Base-by-base conservation (phyloP, 2,329 filamentous ascomycete genomes). In the Penicillium sp. region DNA sequence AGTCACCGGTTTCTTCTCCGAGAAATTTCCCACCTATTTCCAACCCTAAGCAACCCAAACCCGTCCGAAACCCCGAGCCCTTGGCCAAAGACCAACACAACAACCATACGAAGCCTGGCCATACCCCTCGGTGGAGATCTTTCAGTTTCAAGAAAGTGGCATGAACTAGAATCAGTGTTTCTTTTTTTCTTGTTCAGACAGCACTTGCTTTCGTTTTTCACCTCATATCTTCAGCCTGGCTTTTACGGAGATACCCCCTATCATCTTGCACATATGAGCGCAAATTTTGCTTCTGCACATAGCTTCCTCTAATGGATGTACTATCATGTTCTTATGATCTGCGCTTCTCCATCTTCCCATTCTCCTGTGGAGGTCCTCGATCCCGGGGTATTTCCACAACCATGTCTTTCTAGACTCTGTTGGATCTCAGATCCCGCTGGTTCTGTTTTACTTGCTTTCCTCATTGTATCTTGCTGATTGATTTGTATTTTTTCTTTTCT, bases 241-340 rank as follows among this genome's bases (percentile, higher is more conserved):
- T 50, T 58, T 57, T 39, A 51, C 57, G 49, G 60, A 65, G 61
- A 62, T 65, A 64, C 62, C 61, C 58, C 46, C 38, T 22, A 53
- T 44, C 26, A 44, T 34, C 29, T 24, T 66, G 63, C 63, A 65
- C 63, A 66, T 66, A 63, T 39, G 35, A 63, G 56, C 57, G 46
- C 60, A 37, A 55, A 24, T 45, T 53, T 59, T 58, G 55, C 56
- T 63, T 59, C 60, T 66, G 67, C 68, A 72, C 66, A 72, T 70
- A 71, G 53, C 53, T 60, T 56, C 54, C 56, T 63, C 42, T 52
- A 51, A 43, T 61, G 60, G 59, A 68, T 72, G 66, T 71, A 70
- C 63, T 58, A 71, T 66, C 67, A 70, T 55, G 54, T 63, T 65
- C 59, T 55, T 56, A 58, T 43, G 50, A 59, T 55, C 53, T 54